phyloP scores from a whole-genome alignment of 2,329 filamentous ascomycete genomes.

The Ascocoryne sarcoides region DNA sequence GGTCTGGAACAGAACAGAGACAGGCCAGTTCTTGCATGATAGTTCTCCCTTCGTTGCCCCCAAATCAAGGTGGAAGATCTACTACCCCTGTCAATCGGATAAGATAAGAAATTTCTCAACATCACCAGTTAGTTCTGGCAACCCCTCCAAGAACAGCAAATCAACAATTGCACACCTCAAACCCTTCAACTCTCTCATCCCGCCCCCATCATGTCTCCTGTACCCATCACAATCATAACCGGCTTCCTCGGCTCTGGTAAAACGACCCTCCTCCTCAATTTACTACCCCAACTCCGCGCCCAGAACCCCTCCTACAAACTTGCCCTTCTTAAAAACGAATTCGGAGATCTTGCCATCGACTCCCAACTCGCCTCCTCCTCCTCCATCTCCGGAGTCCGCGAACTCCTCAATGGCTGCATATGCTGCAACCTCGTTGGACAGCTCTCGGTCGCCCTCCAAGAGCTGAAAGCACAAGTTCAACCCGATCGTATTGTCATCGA shows the following conservation, averaged over 20 bases:
- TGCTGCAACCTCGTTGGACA: conserved; percentile 98
- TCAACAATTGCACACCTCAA: background rate
- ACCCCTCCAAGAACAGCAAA: background rate
- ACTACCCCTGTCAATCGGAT: no score
- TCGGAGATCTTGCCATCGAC: conserved; percentile 70
- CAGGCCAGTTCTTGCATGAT: no score
- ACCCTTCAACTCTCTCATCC: background rate
- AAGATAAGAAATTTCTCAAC: no score
- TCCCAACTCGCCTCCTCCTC: conserved; percentile 65
- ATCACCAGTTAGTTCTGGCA: background rate
- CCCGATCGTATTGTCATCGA: conserved; percentile 91
- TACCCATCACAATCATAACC: conserved; percentile 89
- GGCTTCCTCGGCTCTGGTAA: conserved; percentile 95
- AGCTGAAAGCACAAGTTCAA: conserved; percentile 49
- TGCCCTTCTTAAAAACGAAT: conserved; percentile 95
- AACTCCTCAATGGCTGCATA: conserved; percentile 94
- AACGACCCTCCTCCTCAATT: conserved; percentile 89
- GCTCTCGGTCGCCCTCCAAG: conserved; percentile 67
- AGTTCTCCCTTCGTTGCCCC: no score
- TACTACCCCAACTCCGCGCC: conserved; percentile 80
- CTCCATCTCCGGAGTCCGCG: conserved; percentile 80
- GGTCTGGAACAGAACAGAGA: conserved; percentile 2
- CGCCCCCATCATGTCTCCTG: conserved; percentile 56
- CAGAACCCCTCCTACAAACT: conserved; percentile 69
- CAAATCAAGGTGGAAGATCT: no score